Base-by-base conservation (phyloP, 192 early-diverging fungal genomes). In the Coemansia sp. region DNA sequence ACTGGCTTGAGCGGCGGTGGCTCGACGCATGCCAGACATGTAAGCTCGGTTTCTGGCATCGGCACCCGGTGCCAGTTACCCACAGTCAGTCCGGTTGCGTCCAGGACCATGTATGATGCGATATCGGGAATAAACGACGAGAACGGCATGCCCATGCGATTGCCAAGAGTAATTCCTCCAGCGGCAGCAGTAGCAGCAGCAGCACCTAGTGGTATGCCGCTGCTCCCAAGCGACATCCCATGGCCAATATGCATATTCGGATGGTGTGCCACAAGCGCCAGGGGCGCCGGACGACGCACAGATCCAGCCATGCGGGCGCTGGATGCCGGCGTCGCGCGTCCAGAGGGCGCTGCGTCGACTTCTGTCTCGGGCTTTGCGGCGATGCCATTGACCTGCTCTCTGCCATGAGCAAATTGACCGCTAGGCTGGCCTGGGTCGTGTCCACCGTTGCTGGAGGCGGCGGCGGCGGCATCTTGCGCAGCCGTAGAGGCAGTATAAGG, bases 81-180 rank as follows among this genome's bases (percentile, higher is more conserved):
- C 35, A 80, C 77, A 4, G 62, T 64, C 14, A 80, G 77, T 45
- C 61, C 62, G 7, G 68, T 25, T 19, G 68, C 68, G 22, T 80
- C 68, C 2, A 80, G 72, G 16, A 68, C 45, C 72, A 80, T 80
- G 60, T 74, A 80, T 51, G 77, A 72, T 24, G 72, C 68, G n/a
- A 59, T 57, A 23, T 71, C 75, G 30, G 75, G 75, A 3, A 78
- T 72, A 16, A 69, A 64, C 20, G 65, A 29, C 23, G 70, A 29
- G 20, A 69, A 78, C 6, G 69, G 69, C 20, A 61, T 25, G 2
- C 51, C 35, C 20, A 65, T 24, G 10, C 68, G 54, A 22, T 48
- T 35, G 18, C 61, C 49, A 11, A 62, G 4, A n/a, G 56, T 16
- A 57, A 61, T 55, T n/a, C 49, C 60, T 19, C 62, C 52, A 28